Conservation (phyloP, 2,329 filamentous ascomycete genomes). For the Penicillium sp. region DNA sequence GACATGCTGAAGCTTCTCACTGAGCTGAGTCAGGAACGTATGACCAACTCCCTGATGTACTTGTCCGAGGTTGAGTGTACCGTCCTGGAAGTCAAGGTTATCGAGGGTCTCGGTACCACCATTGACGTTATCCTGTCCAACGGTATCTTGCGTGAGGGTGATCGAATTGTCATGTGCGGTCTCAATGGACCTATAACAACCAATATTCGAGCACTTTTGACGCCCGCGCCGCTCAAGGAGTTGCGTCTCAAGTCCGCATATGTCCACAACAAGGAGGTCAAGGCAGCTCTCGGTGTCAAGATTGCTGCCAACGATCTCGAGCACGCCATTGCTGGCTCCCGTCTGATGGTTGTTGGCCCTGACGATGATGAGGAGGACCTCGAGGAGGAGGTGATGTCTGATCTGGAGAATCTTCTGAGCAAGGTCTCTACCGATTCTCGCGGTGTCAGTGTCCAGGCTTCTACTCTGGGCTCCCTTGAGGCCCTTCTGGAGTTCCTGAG, state of each 20-base stretch:
- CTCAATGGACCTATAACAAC: slow-evolving; percentile 95
- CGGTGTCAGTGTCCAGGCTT: slow-evolving; percentile 95
- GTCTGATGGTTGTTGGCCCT: slow-evolving; percentile 87
- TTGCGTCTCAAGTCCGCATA: slow-evolving; percentile 93
- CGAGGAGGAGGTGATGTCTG: slow-evolving; percentile 92
- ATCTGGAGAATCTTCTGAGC: slow-evolving; percentile 86
- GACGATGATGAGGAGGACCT: slow-evolving; percentile 97
- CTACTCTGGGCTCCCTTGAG: slow-evolving; percentile 93
- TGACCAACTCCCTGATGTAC: slow-evolving; percentile 97
- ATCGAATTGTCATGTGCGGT: slow-evolving; percentile 91
- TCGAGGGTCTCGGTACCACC: slow-evolving; percentile 97
- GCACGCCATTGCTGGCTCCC: slow-evolving; percentile 91
- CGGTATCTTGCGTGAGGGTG: slow-evolving; percentile 89
- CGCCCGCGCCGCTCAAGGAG: slow-evolving; percentile 88
- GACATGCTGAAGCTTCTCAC: slow-evolving; percentile 97
- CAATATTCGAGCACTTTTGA: slow-evolving; percentile 90
- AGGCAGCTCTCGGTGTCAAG: slow-evolving; percentile 97
- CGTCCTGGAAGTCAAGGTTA: slow-evolving; percentile 97
- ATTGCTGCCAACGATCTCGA: slow-evolving; percentile 95
- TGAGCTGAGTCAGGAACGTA: slow-evolving; percentile 90
- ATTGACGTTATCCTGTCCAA: slow-evolving; percentile 97
- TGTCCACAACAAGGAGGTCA: slow-evolving; percentile 99
- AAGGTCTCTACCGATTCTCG: slow-evolving; percentile 88
- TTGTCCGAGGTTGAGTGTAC: slow-evolving; percentile 96
- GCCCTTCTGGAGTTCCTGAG: slow-evolving; percentile 94